Evolutionary conservation across 345 rosid genomes (phyloP).

Genomic region (Populus euphratica): DNA sequence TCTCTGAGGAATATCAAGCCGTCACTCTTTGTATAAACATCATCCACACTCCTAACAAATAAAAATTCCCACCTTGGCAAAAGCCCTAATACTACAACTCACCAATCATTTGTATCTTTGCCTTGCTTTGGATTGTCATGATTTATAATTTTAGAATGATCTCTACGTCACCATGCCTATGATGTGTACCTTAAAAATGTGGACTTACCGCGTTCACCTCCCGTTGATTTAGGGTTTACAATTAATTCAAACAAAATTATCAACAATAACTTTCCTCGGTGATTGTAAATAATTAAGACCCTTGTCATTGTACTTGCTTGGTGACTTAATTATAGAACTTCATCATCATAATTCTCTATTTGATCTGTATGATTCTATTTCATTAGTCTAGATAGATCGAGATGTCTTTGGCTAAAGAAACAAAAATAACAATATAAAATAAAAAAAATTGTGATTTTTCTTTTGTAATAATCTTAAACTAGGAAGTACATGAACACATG

Average conservation of each 20-base stretch:
- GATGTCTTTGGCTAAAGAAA: too few species aligned
- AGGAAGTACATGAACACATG: too few species aligned
- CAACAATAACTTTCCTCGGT: neutral
- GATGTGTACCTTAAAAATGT: slow-evolving; percentile 27
- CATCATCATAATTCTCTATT: too few species aligned
- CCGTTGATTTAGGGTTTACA: slow-evolving; percentile 24
- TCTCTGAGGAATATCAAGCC: slow-evolving; percentile 41
- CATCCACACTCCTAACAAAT: slow-evolving; percentile 8
- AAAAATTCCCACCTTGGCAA: slow-evolving; percentile 32
- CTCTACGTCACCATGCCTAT: slow-evolving; percentile 19
- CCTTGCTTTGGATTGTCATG: slow-evolving; percentile 12
- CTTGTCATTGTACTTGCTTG: neutral
- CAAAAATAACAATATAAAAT: too few species aligned
- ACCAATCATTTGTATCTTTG: slow-evolving; percentile 26
- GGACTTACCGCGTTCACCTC: slow-evolving; percentile 20
- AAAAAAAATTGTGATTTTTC: too few species aligned
- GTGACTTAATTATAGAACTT: neutral
- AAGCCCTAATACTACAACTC: slow-evolving; percentile 30
- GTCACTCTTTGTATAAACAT: slow-evolving; percentile 53
- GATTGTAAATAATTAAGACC: neutral
- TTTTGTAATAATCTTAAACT: too few species aligned
- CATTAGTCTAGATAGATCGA: too few species aligned
- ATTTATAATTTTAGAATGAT: slow-evolving; percentile 13
- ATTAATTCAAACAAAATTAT: neutral
- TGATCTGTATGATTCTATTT: too few species aligned